Percentiles rank a stretch among this genome's conserved stretches.
phyloP scores from a whole-genome alignment of 1,284 basidiomycete genomes.

The Cutaneotrichosporon sp. region DNA sequence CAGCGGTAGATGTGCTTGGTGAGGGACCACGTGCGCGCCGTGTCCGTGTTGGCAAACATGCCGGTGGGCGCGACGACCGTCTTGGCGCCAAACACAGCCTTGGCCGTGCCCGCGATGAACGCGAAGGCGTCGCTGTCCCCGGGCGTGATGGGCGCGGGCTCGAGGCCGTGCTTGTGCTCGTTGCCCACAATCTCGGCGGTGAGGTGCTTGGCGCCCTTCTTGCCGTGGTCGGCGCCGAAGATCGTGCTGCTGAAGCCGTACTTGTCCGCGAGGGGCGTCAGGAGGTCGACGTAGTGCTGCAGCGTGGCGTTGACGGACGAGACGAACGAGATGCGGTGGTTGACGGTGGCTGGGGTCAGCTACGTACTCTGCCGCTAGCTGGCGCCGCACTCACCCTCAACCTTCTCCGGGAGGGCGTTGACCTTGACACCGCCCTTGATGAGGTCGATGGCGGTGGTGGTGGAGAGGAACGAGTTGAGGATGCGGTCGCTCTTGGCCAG shows the following conservation, averaged over 20 bases:
- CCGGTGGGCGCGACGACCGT: conserved; percentile 56
- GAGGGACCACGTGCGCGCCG: conserved; percentile 53
- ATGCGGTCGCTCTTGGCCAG: conserved; percentile 38
- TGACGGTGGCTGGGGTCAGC: conserved; percentile 15
- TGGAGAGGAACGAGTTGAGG: conserved; percentile 50
- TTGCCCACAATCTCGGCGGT: conserved; percentile 14
- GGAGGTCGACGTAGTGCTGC: conserved; percentile 47
- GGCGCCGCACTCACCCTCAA: conserved; percentile 35
- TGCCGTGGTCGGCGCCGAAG: conserved; percentile 29
- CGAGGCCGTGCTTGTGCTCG: conserved; percentile 36
- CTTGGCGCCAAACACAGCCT: conserved; percentile 51
- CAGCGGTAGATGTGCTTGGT: conserved; percentile 57
- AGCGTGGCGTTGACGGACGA: conserved; percentile 54
- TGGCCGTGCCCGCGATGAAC: conserved; percentile 53
- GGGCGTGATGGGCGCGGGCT: conserved; percentile 57
- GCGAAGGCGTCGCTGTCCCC: conserved; percentile 48
- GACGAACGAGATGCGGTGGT: conserved; percentile 37
- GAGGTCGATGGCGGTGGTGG: conserved; percentile 50
- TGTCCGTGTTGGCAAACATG: conserved; percentile 58
- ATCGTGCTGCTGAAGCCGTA: conserved; percentile 50
- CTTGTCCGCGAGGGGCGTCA: conserved; percentile 51
- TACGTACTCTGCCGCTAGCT: too few species aligned
- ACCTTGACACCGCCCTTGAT: conserved; percentile 54
- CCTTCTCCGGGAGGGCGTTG: conserved; percentile 54
- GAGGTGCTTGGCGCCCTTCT: conserved; percentile 14